Evolutionary conservation across 2,329 filamentous ascomycete genomes (phyloP).

Genomic region (Geoglossum cookeanum): DNA sequence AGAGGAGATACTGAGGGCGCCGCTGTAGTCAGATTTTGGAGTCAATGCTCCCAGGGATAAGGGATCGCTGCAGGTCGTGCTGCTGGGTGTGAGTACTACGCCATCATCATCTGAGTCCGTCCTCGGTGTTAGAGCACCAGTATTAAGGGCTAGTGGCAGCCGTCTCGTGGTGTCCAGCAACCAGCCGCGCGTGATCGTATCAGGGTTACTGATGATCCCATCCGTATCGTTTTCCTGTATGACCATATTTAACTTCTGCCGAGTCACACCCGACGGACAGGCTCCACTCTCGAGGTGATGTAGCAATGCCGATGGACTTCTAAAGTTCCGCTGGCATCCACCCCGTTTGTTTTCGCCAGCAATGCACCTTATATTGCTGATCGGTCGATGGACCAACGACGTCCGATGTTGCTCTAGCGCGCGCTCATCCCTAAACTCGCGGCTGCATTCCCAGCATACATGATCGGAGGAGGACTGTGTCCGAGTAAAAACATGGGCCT

Average conservation of each 20-base stretch:
- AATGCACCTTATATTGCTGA: conserved; percentile 4
- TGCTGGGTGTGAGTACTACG: too few species aligned
- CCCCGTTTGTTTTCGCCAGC: too few species aligned
- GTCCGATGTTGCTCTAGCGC: neutral
- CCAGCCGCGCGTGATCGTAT: too few species aligned
- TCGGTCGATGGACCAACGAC: conserved; percentile 2
- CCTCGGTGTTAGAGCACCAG: too few species aligned
- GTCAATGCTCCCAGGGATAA: too few species aligned
- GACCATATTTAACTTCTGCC: neutral
- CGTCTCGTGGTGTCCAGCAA: too few species aligned
- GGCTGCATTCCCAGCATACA: neutral
- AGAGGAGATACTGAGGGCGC: too few species aligned
- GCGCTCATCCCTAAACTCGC: neutral
- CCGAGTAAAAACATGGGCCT: neutral
- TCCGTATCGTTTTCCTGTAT: neutral
- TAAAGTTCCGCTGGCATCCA: conserved; percentile 3
- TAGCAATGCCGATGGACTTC: conserved; percentile 3
- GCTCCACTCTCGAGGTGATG: conserved; percentile 6
- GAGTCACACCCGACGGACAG: conserved; percentile 4
- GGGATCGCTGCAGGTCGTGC: too few species aligned
- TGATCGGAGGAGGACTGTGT: neutral
- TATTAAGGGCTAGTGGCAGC: too few species aligned
- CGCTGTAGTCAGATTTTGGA: too few species aligned
- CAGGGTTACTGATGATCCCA: neutral
- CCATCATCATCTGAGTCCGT: too few species aligned